A percentile compares a stretch with the other conserved stretches of the same genome.
These are phyloP conservation scores for Mortierella sp. DNA, from an alignment of 371 early-diverging fungal genomes.

Conservation along the genomic window DNA sequence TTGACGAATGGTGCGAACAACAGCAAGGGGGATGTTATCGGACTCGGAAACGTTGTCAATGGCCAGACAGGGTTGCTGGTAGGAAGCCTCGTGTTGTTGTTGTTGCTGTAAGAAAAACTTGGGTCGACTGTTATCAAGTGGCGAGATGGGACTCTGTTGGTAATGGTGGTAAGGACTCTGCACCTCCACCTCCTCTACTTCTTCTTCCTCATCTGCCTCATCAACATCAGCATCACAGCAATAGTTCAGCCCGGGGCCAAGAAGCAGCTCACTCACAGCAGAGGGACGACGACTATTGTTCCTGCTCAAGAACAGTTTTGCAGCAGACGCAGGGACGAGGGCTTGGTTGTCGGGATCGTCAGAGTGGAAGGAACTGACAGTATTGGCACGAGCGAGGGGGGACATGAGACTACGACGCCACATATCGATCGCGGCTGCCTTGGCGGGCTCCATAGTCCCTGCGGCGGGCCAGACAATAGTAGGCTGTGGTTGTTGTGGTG, in stretches of 20 bases:
- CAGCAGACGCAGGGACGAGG: slow-evolving; percentile 1
- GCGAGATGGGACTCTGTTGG: not conserved
- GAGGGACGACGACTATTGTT: slow-evolving; percentile 7
- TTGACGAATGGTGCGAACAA: not conserved
- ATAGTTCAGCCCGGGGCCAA: not conserved
- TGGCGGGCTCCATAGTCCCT: slow-evolving; percentile 30
- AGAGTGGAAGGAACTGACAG: not conserved
- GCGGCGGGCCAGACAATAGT: slow-evolving; percentile 20
- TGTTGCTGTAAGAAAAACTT: slow-evolving; percentile 1
- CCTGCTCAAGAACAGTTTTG: not conserved
- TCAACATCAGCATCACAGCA: slow-evolving; percentile 7
- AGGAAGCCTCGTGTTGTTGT: not conserved
- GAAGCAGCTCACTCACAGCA: not conserved
- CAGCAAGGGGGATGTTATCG: not conserved
- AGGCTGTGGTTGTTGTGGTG: not conserved
- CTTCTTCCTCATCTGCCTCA: slow-evolving; percentile 7
- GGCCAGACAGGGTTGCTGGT: not conserved
- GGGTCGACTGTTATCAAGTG: not conserved
- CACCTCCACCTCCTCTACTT: not conserved
- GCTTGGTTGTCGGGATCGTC: slow-evolving; percentile 3
- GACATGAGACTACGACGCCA: slow-evolving; percentile 40
- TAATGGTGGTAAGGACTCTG: not conserved
- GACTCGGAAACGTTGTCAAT: not conserved
- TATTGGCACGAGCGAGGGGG: slow-evolving; percentile 19
- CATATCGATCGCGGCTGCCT: slow-evolving; percentile 29